A percentile compares a stretch with the other conserved stretches of the same genome.
Evolutionary conservation across 192 early-diverging fungal species (phyloP).

Genomic region (Coemansia sp.): DNA sequence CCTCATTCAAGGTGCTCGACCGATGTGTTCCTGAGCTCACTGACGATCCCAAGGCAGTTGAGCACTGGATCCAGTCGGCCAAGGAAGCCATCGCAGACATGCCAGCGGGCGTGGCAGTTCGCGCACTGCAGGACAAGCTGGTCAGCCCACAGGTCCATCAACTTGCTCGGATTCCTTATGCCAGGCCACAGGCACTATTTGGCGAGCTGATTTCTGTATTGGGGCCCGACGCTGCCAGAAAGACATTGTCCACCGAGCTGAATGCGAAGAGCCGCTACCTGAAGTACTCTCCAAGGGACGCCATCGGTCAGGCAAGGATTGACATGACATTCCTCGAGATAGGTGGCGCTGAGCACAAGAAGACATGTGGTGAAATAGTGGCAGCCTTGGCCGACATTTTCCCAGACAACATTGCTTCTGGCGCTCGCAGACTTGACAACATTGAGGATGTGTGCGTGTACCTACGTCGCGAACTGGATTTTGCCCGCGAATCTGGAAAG

Average conservation of each 20-base stretch:
- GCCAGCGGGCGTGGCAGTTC: not conserved
- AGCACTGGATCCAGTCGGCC: no score
- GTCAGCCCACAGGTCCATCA: not conserved
- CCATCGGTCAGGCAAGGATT: not conserved
- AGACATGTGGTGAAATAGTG: not conserved
- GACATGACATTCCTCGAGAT: not conserved
- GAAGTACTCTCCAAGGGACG: not conserved
- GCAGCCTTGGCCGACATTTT: not conserved
- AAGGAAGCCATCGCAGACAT: no score
- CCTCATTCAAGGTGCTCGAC: no score
- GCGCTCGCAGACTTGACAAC: not conserved
- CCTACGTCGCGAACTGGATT: not conserved
- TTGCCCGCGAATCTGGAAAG: no score
- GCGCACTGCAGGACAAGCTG: not conserved
- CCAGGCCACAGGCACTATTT: not conserved
- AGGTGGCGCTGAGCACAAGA: not conserved
- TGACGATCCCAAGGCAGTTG: no score
- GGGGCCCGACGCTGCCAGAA: no score
- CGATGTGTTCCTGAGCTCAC: no score
- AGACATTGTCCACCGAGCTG: no score
- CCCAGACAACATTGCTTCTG: not conserved
- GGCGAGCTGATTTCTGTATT: not conserved
- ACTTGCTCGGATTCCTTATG: not conserved
- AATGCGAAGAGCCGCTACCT: not conserved
- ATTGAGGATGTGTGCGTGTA: not conserved